Evolutionary conservation across 2,329 filamentous ascomycete genomes (phyloP).

Genomic region (Sclerotinia borealis): DNA sequence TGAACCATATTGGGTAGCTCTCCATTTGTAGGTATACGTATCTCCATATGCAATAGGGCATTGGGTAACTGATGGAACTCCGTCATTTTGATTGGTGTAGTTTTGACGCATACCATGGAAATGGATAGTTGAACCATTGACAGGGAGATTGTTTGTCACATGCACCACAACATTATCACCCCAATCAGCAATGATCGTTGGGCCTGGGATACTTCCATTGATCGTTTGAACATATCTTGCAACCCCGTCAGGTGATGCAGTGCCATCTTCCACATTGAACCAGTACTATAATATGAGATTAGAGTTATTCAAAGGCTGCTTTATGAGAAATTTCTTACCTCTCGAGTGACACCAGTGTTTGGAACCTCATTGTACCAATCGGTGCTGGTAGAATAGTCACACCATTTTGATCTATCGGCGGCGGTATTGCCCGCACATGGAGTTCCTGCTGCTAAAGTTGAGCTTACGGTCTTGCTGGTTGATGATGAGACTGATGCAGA

Average conservation of each 20-base stretch:
- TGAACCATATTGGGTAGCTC: conserved; percentile 35
- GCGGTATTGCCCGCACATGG: conserved; percentile 12
- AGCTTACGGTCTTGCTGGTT: background rate
- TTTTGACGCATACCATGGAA: conserved; percentile 44
- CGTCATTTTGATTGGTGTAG: conserved; percentile 37
- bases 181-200: conserved; percentile 33
- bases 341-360: conserved; percentile 42
- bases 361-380: conserved; percentile 34
- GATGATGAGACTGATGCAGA: background rate
- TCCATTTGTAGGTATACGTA: conserved; percentile 20
- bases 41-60: conserved; percentile 50
- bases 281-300: conserved; percentile 13
- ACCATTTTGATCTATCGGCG: conserved; percentile 34
- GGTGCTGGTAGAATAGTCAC: conserved; percentile 41
- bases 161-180: conserved; percentile 34
- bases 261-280: conserved; percentile 15
- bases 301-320: conserved; percentile 18
- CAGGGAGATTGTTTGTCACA: conserved; percentile 30
- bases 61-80: conserved; percentile 45
- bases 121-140: conserved; percentile 37
- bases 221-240: conserved; percentile 24
- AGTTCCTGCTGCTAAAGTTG: background rate
- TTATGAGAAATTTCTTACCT: background rate
- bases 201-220: conserved; percentile 31
- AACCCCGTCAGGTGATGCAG: conserved; percentile 28